Evolutionary conservation across 228 moss, liverwort and hornwort species (phyloP), one percentile per base, ranked within the genome.

Genomic region (Sphagnum fallax): DNA sequence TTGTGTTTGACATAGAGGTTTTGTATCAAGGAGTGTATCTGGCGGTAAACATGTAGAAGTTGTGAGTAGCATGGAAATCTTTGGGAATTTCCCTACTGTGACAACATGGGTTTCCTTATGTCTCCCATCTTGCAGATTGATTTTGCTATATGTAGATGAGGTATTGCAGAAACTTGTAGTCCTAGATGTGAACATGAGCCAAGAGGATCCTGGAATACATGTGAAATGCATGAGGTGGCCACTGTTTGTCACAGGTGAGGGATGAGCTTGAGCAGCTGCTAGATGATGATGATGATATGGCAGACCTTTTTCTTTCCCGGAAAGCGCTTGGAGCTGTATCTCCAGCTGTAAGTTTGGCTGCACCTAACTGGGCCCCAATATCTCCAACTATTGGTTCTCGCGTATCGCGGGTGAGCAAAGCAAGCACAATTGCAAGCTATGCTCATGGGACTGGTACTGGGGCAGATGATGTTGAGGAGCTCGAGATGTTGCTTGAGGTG

Each of bases 241-340:
- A 32, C 32, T 32, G 6, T 49, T 75, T 78, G 69, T 72, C 60
- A 58, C 64, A 88, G 88, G 80, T 88, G 65, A 74, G 76, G 66
- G 82, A 80, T 63, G 84, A 89, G 71, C 74, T 89, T 53, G 89
- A 89, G 59, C 80, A 86, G 0, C 78, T 86, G 10, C 71, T 89
- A 49, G 83, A 89, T 51, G 83, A 89, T 52, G 75, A 89, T 70
- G 81, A 74, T 53, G 89, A 89, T 76, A 86, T 89, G 89, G 83
- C 83, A 12, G 77, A 83, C 65, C 82, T 89, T 83, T 89, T 82
- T 73, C 60, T 89, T 74, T 78, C 78, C 52, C 0, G 65, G 73
- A 60, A 89, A 85, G 63, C 51, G 73, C 65, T 65, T 65, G 6
- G 13, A 52, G 14, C 74, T 71, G 52, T 71, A 76, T n/a, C 89